Evolutionary conservation across 169 alveolate genomes (phyloP).

Genomic region (Perkinsus marinus): DNA sequence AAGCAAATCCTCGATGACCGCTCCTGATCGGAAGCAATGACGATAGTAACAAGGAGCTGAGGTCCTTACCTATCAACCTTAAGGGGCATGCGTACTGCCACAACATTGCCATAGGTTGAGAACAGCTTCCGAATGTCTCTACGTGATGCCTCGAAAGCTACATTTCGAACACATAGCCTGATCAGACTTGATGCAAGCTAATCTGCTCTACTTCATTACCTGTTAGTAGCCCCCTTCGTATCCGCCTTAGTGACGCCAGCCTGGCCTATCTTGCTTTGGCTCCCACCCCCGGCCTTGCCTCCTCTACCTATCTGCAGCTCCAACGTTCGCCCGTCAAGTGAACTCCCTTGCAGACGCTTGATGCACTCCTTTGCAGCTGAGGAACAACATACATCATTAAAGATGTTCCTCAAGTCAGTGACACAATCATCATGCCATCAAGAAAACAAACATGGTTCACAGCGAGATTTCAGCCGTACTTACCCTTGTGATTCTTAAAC

Average conservation of each 20-base stretch:
- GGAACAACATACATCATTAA: too few species aligned
- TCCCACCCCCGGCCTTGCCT: conserved; percentile 31
- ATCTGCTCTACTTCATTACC: neutral
- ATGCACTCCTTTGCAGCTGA: conserved; percentile 43
- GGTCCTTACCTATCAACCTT: conserved; percentile 35
- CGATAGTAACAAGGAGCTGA: too few species aligned
- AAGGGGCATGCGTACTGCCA: conserved; percentile 78
- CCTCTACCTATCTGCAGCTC: conserved; percentile 29
- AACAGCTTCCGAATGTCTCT: conserved; percentile 71
- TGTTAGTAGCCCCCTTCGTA: conserved; percentile 33
- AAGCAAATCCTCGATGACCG: conserved; percentile 80
- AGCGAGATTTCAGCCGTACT: neutral
- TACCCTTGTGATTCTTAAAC: conserved; percentile 36
- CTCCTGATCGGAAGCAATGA: conserved; percentile 30
- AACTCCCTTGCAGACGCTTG: conserved; percentile 33
- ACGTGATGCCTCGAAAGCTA: conserved; percentile 85
- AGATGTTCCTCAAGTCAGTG: too few species aligned
- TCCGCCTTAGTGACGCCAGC: conserved; percentile 24
- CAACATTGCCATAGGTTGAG: conserved; percentile 62
- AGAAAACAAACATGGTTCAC: too few species aligned
- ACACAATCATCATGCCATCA: too few species aligned
- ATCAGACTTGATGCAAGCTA: too few species aligned
- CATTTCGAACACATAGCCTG: conserved; percentile 73
- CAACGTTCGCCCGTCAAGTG: conserved; percentile 37
- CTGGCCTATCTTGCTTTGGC: conserved; percentile 13